Conservation (phyloP, 73 alveolate species). For the Paramecium tetraurelia region DNA sequence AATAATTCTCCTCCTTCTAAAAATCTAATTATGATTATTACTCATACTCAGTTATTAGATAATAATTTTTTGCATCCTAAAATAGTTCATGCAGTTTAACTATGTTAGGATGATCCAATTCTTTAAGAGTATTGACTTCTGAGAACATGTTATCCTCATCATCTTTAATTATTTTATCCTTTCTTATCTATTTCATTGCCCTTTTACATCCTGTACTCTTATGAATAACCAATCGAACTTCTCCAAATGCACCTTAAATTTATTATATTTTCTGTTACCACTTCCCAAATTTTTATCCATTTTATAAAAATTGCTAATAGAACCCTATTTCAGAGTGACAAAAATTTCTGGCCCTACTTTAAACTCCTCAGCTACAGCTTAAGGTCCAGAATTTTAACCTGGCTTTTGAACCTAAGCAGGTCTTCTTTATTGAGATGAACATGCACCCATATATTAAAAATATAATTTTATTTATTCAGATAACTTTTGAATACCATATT, state of each 20-base stretch:
- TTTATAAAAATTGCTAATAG: neutral
- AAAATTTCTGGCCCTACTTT: slow-evolving; percentile 17
- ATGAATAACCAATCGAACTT: slow-evolving; percentile 45
- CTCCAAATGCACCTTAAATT: slow-evolving; percentile 58
- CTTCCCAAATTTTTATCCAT: neutral
- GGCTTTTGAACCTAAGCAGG: too few species aligned
- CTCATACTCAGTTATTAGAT: slow-evolving; percentile 37
- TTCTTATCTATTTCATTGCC: slow-evolving; percentile 56
- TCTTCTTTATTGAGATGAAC: too few species aligned
- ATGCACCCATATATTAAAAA: too few species aligned
- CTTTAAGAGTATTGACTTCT: slow-evolving; percentile 45
- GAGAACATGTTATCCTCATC: slow-evolving; percentile 59
- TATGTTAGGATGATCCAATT: slow-evolving; percentile 58
- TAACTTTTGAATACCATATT: too few species aligned
- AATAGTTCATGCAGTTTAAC: slow-evolving; percentile 38
- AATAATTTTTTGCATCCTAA: slow-evolving; percentile 46
- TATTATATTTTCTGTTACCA: neutral
- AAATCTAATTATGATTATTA: neutral
- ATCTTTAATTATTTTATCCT: slow-evolving; percentile 41
- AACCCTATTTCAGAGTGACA: slow-evolving; percentile 14
- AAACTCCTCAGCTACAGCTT: neutral
- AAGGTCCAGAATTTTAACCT: neutral
- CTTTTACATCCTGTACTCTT: slow-evolving; percentile 40
- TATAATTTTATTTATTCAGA: too few species aligned
- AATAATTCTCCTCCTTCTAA: slow-evolving; percentile 87